Base-by-base conservation (phyloP, 2,329 filamentous ascomycete species). In the Aspergillus floridensis region DNA sequence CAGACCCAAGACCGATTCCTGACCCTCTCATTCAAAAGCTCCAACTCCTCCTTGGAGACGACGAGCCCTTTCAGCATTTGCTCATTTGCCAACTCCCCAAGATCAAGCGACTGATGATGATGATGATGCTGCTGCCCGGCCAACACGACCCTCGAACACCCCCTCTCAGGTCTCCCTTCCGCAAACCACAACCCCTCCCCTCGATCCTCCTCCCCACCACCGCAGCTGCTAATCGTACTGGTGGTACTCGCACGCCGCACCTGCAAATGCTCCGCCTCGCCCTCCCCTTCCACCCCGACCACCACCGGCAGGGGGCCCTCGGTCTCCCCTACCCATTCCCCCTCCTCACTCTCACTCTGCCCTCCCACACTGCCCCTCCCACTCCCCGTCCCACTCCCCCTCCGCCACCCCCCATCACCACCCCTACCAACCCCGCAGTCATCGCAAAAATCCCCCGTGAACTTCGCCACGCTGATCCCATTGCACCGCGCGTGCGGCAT, bases 401-500 rank as follows among this genome's bases (percentile, higher is more conserved):
- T 19, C 49, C 31, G 10, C 49, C n/a, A 4, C 3, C 16, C 49
- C 26, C 21, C 49, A 31, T 19, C 2, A 10, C 19, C n/a, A 12
- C 12, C 12, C 31, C 38, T 6, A 6, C 35, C 49, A 16, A 35
- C n/a, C 12, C 26, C 49, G 19, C 29, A 51, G 5, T 22, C 58
- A 8, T 29, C 26, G 26, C 26, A 8, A 19, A 49, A 41, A 44
- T 54, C 44, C 44, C 3, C 44, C 51, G 57, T 58, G 29, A 60
- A 64, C 53, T 59, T 61, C 1, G 57, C 26, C 14, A 66, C 31
- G 44, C 65, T 63, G 21, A 67, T 35, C 24, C 64, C 65, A 48
- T 67, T 67, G 10, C 65, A 67, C 24, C 54, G 46, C 24, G 64
- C 65, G 12, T 63, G 50, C 14, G 65, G 65, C 52, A 67, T 55